phyloP scores from a whole-genome alignment of 2,329 filamentous ascomycete species.

The Teratosphaeria zuluensis region DNA sequence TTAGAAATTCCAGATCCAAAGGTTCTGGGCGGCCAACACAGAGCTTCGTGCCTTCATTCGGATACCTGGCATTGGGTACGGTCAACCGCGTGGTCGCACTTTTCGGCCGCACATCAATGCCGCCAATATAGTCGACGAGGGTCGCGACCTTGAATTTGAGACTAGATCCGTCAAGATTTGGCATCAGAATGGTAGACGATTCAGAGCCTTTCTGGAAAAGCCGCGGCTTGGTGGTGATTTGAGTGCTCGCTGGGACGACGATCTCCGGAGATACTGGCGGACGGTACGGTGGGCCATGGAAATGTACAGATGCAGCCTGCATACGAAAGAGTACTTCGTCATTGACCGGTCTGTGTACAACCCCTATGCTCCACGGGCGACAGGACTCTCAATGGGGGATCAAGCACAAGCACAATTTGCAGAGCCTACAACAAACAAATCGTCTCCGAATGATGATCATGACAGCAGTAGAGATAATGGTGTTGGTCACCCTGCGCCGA shows the following conservation, averaged over 20 bases:
- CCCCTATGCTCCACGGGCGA: background rate
- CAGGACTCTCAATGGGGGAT: background rate
- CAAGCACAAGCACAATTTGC: background rate
- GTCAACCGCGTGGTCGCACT: background rate
- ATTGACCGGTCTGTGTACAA: background rate
- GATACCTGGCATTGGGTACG: background rate
- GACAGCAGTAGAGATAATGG: background rate
- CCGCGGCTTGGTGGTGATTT: background rate
- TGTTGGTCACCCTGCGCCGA: background rate
- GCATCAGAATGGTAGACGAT: background rate
- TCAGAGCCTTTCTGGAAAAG: background rate
- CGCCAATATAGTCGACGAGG: background rate
- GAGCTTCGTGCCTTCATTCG: background rate
- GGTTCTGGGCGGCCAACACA: background rate
- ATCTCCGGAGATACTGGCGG: background rate
- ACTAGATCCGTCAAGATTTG: background rate
- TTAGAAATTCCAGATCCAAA: background rate
- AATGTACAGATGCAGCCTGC: background rate
- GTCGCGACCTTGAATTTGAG: background rate
- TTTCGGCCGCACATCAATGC: background rate
- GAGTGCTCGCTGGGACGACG: background rate
- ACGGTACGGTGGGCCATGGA: background rate
- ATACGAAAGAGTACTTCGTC: background rate
- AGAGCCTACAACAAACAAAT: background rate
- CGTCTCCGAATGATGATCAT: background rate